Conservation (phyloP, 495 filamentous ascomycete species). For the Daldinia bambusicola region DNA sequence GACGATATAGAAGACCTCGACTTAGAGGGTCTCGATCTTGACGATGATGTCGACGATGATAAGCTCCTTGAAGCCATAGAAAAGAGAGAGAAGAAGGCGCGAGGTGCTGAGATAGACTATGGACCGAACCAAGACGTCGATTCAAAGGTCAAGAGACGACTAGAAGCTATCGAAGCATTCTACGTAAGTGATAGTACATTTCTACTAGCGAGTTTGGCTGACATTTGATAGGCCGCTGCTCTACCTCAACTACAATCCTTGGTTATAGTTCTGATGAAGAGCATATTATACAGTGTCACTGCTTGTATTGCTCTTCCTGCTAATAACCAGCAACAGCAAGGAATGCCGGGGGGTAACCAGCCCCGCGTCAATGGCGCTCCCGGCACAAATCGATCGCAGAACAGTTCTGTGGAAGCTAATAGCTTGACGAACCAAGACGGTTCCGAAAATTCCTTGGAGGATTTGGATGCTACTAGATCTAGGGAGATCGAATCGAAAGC, state of each 20-base stretch:
- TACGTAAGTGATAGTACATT: constrained; percentile 71
- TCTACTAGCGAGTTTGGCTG: constrained; percentile 19
- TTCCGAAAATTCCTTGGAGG: constrained; percentile 64
- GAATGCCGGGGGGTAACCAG: constrained; percentile 44
- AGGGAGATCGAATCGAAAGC: constrained; percentile 92
- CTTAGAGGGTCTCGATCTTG: constrained; percentile 60
- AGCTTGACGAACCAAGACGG: constrained; percentile 52
- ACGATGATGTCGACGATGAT: constrained; percentile 52
- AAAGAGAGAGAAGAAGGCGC: constrained; percentile 44
- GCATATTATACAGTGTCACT: constrained; percentile 83
- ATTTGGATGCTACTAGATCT: constrained; percentile 79
- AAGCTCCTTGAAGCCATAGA: constrained; percentile 50
- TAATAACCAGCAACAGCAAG: constrained; percentile 49
- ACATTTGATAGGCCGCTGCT: constrained; percentile 67
- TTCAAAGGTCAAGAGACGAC: constrained; percentile 67
- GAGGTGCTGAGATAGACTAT: constrained; percentile 55
- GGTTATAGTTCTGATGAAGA: constrained; percentile 92
- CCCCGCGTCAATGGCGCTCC: constrained; percentile 51
- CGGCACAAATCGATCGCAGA: constrained; percentile 45
- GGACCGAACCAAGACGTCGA: constrained; percentile 64
- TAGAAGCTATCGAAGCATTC: constrained; percentile 80
- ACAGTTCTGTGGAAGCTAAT: constrained; percentile 46
- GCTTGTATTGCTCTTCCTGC: constrained; percentile 59
- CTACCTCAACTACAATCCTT: constrained; percentile 90
- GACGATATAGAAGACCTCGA: constrained; percentile 64